Evolutionary conservation across 1,139 yeast species (phyloP).

Genomic region (Candida dubliniensis): DNA sequence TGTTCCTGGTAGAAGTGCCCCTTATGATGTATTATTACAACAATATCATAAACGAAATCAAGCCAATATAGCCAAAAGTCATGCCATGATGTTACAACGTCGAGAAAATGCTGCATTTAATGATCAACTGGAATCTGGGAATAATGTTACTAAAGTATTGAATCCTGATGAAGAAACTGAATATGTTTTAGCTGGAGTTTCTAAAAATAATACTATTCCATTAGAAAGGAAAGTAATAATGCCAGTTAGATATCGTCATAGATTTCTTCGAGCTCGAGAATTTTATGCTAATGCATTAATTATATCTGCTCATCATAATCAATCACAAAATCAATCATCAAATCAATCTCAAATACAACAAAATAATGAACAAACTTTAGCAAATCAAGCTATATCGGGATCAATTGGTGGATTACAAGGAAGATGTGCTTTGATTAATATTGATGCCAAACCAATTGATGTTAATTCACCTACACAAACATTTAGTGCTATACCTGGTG

Average conservation of each 20-base stretch:
- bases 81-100: slow-evolving; percentile 62
- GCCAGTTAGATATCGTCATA: slow-evolving; percentile 69
- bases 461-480: slow-evolving; percentile 38
- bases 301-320: slow-evolving; percentile 28
- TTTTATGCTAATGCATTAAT: slow-evolving; percentile 68
- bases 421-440: slow-evolving; percentile 70
- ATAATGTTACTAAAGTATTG: slow-evolving; percentile 29
- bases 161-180: slow-evolving; percentile 93
- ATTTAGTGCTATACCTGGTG: slow-evolving; percentile 55
- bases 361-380: slow-evolving; percentile 35
- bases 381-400: slow-evolving; percentile 52
- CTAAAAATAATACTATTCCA: slow-evolving; percentile 77
- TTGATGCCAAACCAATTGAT: slow-evolving; percentile 42
- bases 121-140: slow-evolving; percentile 21
- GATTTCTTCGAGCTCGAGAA: slow-evolving; percentile 79
- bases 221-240: slow-evolving; percentile 72
- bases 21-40: slow-evolving; percentile 83
- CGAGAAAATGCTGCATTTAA: slow-evolving; percentile 47
- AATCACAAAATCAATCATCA: slow-evolving; percentile 15
- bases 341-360: slow-evolving; percentile 7
- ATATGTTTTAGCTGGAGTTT: slow-evolving; percentile 89
- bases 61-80: slow-evolving; percentile 81
- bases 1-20: slow-evolving; percentile 88
- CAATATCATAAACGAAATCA: slow-evolving; percentile 92
- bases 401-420: slow-evolving; percentile 75